Base-by-base conservation (phyloP, 1,284 basidiomycete genomes). In the Cystobasidium slooffiae region DNA sequence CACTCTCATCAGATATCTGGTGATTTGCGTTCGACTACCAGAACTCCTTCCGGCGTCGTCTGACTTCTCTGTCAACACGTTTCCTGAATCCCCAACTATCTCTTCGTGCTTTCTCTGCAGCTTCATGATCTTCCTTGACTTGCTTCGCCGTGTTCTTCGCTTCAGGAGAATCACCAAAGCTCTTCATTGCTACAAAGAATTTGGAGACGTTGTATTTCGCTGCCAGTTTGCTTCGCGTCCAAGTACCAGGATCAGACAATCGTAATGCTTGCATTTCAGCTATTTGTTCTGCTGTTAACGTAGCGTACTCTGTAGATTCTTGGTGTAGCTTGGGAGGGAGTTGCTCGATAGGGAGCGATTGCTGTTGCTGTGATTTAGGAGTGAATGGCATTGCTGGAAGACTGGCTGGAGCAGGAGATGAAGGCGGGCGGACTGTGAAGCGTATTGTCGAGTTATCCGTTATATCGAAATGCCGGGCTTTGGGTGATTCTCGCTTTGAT, bases 121-220 rank as follows among this genome's bases (percentile, higher is more conserved):
- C 6, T 16, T 55, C 49, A 62, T 62, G 68, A 8, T 22, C 39
- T 24, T 46, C 68, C 41, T 49, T 61, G 12, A 56, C 62, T 39
- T 24, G 41, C 41, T 55, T 73, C 31, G 51, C 70, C 1, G 22
- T 62, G 18, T 4, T 20, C 49, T 59, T 73, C 31, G 59, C 69
- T 64, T 64, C 59, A 24, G 43, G 7, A 10, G 59, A 51, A 43
- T 72, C 69, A 5, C 70, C 70, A 58, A 73, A 73, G 41, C 70
- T 55, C 24, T 52, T 47, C 47, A 73, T 56, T 3, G 62, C 70
- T 6, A 73, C 70, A 59, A 73, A 73, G 55, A 73, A 66, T 9
- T 63, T 61, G 24, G 70, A 73, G 10, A 73, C 70, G 44, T 73
- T 73, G 44, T 73, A 73, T 31, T 73, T 73, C 37, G 51, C 52